These are phyloP conservation scores for Gossypium arboreum DNA, from an alignment of 345 rosid genomes.

Conservation along the genomic window DNA sequence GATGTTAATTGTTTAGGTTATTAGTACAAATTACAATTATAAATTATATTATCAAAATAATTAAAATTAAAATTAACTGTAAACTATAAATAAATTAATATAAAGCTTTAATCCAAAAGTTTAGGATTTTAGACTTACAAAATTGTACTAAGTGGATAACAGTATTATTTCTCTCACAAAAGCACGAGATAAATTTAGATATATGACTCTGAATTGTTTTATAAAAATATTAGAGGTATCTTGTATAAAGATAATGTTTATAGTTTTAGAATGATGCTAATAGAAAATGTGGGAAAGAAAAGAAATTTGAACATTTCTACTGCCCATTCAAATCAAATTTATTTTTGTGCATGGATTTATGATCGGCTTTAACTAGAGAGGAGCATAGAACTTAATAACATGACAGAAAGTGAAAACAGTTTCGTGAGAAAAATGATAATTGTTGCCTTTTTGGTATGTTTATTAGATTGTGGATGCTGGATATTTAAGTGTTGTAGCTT, in stretches of 20 bases:
- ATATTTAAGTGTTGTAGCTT: no score
- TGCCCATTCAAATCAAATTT: conserved; percentile 8
- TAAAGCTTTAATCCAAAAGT: neutral
- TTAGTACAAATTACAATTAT: no score
- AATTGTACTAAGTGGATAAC: no score
- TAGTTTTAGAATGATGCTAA: conserved; percentile 1
- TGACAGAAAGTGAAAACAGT: neutral
- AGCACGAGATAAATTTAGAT: neutral
- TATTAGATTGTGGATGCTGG: no score
- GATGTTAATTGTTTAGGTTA: no score
- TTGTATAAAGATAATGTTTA: conserved; percentile 2
- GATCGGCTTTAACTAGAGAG: neutral
- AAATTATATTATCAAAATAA: no score
- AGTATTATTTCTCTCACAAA: no score
- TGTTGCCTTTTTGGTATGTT: neutral
- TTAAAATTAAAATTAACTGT: no score
- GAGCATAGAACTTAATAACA: neutral
- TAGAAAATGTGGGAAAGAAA: conserved; percentile 12
- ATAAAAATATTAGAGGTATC: neutral
- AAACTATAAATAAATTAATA: no score
- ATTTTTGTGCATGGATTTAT: conserved; percentile 13
- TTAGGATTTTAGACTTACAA: no score
- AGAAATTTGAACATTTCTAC: neutral
- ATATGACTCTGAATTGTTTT: conserved; percentile 4
- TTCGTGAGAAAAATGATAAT: neutral